Base-by-base conservation (phyloP, 1,284 basidiomycete genomes). In the Melampsora larici-populina region DNA sequence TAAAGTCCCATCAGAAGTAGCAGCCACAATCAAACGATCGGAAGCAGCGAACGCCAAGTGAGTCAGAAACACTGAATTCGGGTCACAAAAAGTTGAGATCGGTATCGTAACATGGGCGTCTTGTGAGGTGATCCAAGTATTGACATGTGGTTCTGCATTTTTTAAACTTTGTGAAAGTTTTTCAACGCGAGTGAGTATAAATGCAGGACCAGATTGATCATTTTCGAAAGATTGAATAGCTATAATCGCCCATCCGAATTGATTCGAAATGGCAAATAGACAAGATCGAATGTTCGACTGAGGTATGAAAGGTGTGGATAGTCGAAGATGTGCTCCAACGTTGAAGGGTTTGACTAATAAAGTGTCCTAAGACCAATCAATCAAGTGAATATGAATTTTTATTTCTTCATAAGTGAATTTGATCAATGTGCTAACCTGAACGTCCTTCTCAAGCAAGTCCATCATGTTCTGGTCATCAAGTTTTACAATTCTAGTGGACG, bases 41-140 rank as follows among this genome's bases (percentile, higher is more conserved):
- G 58, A 70, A n/a, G 75, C 75, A 6, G 75, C 75, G 68, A 78
- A 78, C 62, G 75, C 55, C 9, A 70, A 46, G 55, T 78, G 75
- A 29, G 75, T 78, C 6, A 78, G 26, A 55, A 70, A 24, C 11
- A 51, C 58, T 24, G 66, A 68, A 31, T 64, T 29, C n/a, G 63
- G 51, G 67, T 66, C 26, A 24, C 40, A 64, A 29, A 78, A 49
- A 11, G 36, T 24, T 46, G 36, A 36, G 26, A 62, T 63, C 21
- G 75, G 48, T 31, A 78, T 40, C 26, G 58, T 21, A 33, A 43
- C 40, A 29, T 29, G 29, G 7, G 51, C 26, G 33, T 70, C 60
- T 9, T 60, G 31, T 31, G 58, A 17, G 58, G 58, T 11, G 17
- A 60, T 26, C 58, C 58, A 60, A 51, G 55, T 51, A 18, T 49